Base-by-base conservation (phyloP, 768 basidiomycete species). In the Leccinum variicolor region DNA sequence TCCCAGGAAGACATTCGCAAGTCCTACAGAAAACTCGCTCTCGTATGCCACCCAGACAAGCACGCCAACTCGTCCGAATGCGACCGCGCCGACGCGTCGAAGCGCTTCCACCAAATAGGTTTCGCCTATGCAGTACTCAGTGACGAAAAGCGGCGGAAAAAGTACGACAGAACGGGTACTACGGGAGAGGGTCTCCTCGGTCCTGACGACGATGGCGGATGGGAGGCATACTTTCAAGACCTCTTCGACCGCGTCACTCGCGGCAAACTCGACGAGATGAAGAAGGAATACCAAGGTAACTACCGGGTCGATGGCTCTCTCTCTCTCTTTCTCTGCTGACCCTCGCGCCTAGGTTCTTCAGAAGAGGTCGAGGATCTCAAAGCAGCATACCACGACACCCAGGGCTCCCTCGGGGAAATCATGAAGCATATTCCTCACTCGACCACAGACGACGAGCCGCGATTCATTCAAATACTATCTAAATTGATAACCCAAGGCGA, bases 221-320 rank as follows among this genome's bases (percentile, higher is more conserved):
- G 97, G 97, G 92, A 94, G 66, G 84, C 90, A 6, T 99, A 99
- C 74, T 99, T 98, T 65, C 89, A 89, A 69, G 87, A 87, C 56
- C 74, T 97, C 62, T 97, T 94, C 62, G 90, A 95, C 59, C 81
- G 85, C 54, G 90, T 96, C 25, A 95, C 94, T 55, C 82, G 86
- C 60, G 86, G 84, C 58, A 89, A 85, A 70, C 77, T 99, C 54
- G 94, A 98, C 62, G 92, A 97, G 70, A 85, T 96, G 84, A 96
- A 92, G 82, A 86, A 85, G 64, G 86, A 85, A 66, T 99, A 99
- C 73, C 94, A 98, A 79, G 93, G 97, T 58, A 58, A 50, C 34
- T 61, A 25, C 33, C 45, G 33, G 36, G 19, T 48, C 2, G 28
- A 45, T 23, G 10, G 6, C 15, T 21, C 56, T 56, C 55, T 45